These are phyloP conservation scores for Erodium texanum DNA, from an alignment of 441 rosid species.

Conservation along the genomic window DNA sequence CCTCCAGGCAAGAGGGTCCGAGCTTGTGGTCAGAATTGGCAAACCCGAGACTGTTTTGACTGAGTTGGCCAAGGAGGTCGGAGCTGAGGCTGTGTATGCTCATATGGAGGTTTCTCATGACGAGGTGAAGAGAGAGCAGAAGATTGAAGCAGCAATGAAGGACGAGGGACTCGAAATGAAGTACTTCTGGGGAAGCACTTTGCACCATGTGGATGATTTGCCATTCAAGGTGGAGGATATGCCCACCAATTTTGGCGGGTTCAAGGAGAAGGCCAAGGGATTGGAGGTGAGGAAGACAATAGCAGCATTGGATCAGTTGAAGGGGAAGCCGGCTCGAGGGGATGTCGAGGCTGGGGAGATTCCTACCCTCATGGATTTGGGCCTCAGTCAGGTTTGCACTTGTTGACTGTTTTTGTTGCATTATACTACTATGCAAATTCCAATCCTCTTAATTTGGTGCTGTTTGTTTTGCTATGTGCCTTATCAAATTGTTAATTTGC, in stretches of 20 bases:
- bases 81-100: slow-evolving; percentile 82
- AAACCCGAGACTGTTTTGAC: slow-evolving; percentile 64
- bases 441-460: too few relatives aligned
- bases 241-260: slow-evolving; percentile 70
- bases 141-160: slow-evolving; percentile 71
- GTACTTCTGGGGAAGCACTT: slow-evolving; percentile 89
- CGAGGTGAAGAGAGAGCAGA: slow-evolving; percentile 75
- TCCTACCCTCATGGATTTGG: slow-evolving; percentile 78
- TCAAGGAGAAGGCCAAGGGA: slow-evolving; percentile 58
- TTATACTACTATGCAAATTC: background rate
- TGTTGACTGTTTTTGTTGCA: background rate
- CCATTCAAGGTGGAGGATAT: slow-evolving; percentile 77
- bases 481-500: background rate
- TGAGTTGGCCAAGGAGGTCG: slow-evolving; percentile 73
- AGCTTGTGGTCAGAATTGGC: slow-evolving; percentile 79
- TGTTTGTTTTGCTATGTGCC: background rate
- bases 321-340: slow-evolving; percentile 69
- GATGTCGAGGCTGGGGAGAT: slow-evolving; percentile 88
- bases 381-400: slow-evolving; percentile 38
- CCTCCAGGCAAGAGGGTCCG: slow-evolving; percentile 76
- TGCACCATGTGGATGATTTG: slow-evolving; percentile 85
- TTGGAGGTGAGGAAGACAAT: slow-evolving; percentile 76
- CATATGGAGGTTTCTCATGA: slow-evolving; percentile 75
- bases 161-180: slow-evolving; percentile 82
- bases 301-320: slow-evolving; percentile 70